A percentile compares a stretch with the other conserved stretches of the same genome.
phyloP scores from a whole-genome alignment of 257 asterid species.

The Penstemon newberryi region DNA sequence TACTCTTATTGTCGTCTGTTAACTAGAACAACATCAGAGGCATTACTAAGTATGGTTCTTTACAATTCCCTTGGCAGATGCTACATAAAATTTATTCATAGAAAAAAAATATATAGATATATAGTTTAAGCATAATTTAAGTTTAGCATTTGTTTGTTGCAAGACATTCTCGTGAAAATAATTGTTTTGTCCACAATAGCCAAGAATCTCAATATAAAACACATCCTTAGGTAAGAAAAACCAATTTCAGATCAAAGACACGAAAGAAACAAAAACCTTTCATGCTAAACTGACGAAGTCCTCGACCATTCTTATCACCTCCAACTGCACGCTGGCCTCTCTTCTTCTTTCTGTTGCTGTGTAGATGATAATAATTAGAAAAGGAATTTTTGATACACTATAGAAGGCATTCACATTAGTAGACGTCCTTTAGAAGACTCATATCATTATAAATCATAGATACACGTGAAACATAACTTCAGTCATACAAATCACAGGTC shows the following conservation, averaged over 20 bases:
- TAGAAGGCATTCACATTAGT: constrained; percentile 2
- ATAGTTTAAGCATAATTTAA: too few species aligned
- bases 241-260: neutral
- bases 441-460: neutral
- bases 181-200: neutral
- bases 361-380: constrained; percentile 14
- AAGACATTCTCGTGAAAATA: constrained; percentile 1
- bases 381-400: neutral
- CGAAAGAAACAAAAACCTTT: constrained; percentile 54
- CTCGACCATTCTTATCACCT: constrained; percentile 87
- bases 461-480: constrained; percentile 1
- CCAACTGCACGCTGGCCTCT: constrained; percentile 76
- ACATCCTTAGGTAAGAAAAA: neutral
- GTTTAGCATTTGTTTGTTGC: too few species aligned
- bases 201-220: neutral
- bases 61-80: too few species aligned
- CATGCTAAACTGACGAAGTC: constrained; percentile 94
- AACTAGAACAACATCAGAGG: too few species aligned
- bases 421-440: neutral
- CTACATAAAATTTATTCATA: too few species aligned
- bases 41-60: too few species aligned
- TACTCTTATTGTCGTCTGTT: neutral
- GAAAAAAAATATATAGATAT: too few species aligned
- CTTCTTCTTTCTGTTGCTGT: constrained; percentile 67
- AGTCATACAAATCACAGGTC: neutral